Evolutionary conservation across 2,329 filamentous ascomycete genomes (phyloP), one percentile per base, ranked within the genome.

Genomic region (Cryphonectria radicalis): DNA sequence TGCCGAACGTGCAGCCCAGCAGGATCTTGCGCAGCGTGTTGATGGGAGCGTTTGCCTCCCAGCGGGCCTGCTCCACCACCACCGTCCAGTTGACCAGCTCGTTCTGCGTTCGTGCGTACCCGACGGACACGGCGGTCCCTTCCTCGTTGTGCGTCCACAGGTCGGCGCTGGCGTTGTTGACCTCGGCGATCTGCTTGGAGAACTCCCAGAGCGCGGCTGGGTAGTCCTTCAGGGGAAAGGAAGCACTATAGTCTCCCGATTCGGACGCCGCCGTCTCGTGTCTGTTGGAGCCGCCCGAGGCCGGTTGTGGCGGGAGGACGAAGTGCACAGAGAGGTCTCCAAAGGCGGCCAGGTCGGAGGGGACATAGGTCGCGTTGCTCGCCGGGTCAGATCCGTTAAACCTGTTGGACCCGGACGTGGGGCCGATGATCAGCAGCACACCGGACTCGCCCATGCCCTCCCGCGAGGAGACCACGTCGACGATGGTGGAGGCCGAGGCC

Each of bases 1-100:
- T 95, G 0, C 92, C 93, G 78, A 97, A 97, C 0, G 97, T 92
- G 73, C 93, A 97, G 6, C 90, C 93, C 2, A 97, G 81, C 1
- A 98, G 87, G 66, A 97, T 93, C 64, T 91, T 90, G 28, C 93
- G 89, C n/a, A 97, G 84, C 28, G 89, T 90, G 40, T 85, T 81
- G 70, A 97, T 94, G 0, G 94, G 92, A 10, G 85, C 84, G 82
- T 92, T 94, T 0, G 94, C 93, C 80, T 97, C 94, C 32, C 79
- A 79, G 73, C 89, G 89, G 2, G 89, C 84, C 79, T 96, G 91
- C 78, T 97, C 95, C 0, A 97, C 88, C 2, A 97, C 76, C 4
- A 98, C 83, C 6, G 93, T 90, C 95, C 95, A 98, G 76, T 95
- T 89, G 10, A 93, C 93, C 67, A 97, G 81, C 0, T 82, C 78